Conservation (phyloP, 1,284 basidiomycete genomes). For the Tetrapyrgos nigripes region DNA sequence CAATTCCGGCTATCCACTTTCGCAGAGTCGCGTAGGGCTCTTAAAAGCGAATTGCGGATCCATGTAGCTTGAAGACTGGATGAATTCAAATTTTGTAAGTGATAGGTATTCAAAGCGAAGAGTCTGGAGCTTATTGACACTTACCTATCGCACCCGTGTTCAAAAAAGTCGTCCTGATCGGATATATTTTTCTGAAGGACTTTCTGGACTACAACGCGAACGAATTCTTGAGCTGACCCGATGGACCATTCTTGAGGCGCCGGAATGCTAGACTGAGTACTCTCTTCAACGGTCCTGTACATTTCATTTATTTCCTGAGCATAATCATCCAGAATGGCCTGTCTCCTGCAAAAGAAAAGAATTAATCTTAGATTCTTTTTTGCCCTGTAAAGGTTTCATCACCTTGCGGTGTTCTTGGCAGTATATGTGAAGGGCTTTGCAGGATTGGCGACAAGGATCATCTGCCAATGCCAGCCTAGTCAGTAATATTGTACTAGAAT, state of each 20-base stretch:
- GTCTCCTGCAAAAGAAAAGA: slow-evolving; percentile 26
- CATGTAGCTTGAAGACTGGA: slow-evolving; percentile 39
- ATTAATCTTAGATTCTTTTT: not conserved
- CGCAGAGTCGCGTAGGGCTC: slow-evolving; percentile 31
- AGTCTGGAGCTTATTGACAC: not conserved
- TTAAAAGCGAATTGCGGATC: slow-evolving; percentile 46
- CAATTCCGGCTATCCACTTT: slow-evolving; percentile 18
- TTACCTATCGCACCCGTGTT: slow-evolving; percentile 46
- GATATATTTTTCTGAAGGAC: slow-evolving; percentile 28
- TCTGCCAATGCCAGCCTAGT: slow-evolving; percentile 26
- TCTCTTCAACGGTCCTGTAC: slow-evolving; percentile 34
- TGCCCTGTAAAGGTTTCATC: too few relatives aligned
- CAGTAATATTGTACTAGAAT: not conserved
- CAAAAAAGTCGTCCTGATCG: slow-evolving; percentile 48
- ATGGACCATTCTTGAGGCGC: slow-evolving; percentile 35
- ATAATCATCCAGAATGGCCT: slow-evolving; percentile 40
- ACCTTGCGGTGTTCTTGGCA: slow-evolving; percentile 31
- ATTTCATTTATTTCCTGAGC: slow-evolving; percentile 39
- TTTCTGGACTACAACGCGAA: slow-evolving; percentile 31
- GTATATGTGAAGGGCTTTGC: slow-evolving; percentile 37
- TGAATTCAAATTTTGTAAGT: not conserved
- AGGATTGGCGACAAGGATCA: slow-evolving; percentile 39
- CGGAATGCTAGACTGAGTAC: slow-evolving; percentile 24
- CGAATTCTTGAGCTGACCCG: slow-evolving; percentile 27
- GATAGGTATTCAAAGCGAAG: not conserved